Evolutionary conservation across 495 filamentous ascomycete genomes (phyloP), one percentile per base, ranked within the genome.

Genomic region (Lasiosphaeriaceae sp.): DNA sequence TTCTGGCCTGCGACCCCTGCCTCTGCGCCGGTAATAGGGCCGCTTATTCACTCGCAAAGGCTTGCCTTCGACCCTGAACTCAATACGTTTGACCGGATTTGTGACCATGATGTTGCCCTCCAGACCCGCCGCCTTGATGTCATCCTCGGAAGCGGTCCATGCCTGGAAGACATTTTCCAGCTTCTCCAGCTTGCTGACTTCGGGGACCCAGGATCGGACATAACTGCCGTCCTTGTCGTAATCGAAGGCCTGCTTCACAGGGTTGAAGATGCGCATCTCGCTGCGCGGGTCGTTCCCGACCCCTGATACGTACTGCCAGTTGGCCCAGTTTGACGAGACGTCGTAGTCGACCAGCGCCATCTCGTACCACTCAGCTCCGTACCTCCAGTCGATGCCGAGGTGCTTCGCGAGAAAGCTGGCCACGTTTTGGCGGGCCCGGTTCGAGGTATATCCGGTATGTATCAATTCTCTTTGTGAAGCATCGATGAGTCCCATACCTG

Each of bases 331-430:
- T 47, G 76, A 84, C 34, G 78, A 79, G 11, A 87, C 73, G 59
- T 91, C 88, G 66, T 90, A 90, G 63, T 90, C 88, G 29, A 83
- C 73, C 11, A 90, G 77, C 54, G 84, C 63, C 58, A 75, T 78
- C 65, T 90, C 88, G 65, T 89, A 90, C 86, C 86, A 91, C 66
- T 91, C 88, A 3, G 85, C 87, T 4, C 88, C 88, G 22, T 88
- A 72, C 8, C 86, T 78, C 88, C 88, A 91, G 73, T 90, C 88
- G 23, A 91, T 78, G n/a, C 76, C 71, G 11, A 90, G 72, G 58
- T 88, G 85, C 59, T 87, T 88, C 12, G 85, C 66, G n/a, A 90
- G 73, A 66, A 86, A 90, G 29, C 76, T 82, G 0, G 84, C 87
- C 14, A 86, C 83, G 56, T 90, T 90, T 69, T 90, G 87, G 19